Base-by-base conservation (phyloP, 2,329 filamentous ascomycete genomes). In the Basipetospora sp. region DNA sequence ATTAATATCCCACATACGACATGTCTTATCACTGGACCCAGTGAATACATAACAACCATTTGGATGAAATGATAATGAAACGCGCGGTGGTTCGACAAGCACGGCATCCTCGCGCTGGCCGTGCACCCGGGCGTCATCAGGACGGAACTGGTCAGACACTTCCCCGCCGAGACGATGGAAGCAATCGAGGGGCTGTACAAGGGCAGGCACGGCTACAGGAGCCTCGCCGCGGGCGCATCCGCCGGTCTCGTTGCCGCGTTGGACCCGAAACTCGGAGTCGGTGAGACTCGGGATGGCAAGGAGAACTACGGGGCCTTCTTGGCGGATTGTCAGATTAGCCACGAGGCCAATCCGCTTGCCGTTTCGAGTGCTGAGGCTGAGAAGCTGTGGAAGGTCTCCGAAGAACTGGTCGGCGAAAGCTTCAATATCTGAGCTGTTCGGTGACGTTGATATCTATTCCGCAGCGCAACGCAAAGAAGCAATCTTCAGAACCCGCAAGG, bases 171-270 rank as follows among this genome's bases (percentile, higher is more conserved):
- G 16, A 44, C 36, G 2, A 4, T 48, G 2, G 44, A 35, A 0
- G 41, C 45, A 3, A 33, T 56, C 38, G 17, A 44, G 20, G 41
- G 22, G 3, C 42, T 49, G 43, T 36, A 35, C 11, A 34, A 36
- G 1, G 40, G 40, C 2, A 8, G 44, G 6, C 44, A 41, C 14
- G 25, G 38, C 11, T 38, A 29, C 33, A 56, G 43, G 45, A 53
- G 30, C 43, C 36, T 39, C 39, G 58, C 42, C 49, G 55, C 49
- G 3, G 53, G 54, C 2, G 43, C 50, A 1, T 50, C 53, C 1
- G 56, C 51, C 0, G 46, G 50, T 10, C 41, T 55, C 3, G 53
- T 50, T 9, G 49, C 53, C 2, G 58, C 59, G 38, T 41, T 65
- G 49, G 47, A 50, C 25, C 48, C 48, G 1, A 44, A 45, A 18